Evolutionary conservation across 1,139 yeast species (phyloP), one percentile per base, ranked within the genome.

Genomic region (Scheffersomyces lignicola): DNA sequence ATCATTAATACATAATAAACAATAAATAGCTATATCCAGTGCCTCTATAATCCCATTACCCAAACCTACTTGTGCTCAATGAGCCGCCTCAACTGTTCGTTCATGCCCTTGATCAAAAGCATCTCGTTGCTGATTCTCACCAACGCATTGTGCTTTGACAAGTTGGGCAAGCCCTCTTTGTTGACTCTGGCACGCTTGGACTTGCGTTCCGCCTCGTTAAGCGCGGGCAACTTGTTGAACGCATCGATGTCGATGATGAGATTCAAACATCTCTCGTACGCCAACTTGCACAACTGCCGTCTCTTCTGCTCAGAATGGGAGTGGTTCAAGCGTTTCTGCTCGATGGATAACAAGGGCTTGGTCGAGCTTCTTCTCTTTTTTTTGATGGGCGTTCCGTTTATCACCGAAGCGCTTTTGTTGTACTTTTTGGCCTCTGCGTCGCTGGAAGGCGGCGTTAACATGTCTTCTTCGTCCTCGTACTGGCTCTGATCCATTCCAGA

Each of bases 281-380:
- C 80, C 23, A 65, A 61, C 56, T 84, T 85, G 53, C 90, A 86
- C 47, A 75, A 59, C 43, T 78, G 81, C 31, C 96, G 69, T 38
- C 96, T 72, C 49, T 78, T 76, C 58, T 86, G 88, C 56, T 87
- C 96, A 35, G 86, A 78, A 33, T 77, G 69, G 6, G 85, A 79
- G 55, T 87, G 96, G 50, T 83, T 83, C 36, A 70, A 55, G 37
- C 92, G 69, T 51, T 83, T 83, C 52, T 85, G 88, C 47, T 81
- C 83, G 34, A 77, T 73, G 0, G 83, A 58, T 17, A 84, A 65
- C 10, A 68, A 54, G n/a, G 69, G 80, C 58, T 66, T 76, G 45
- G 62, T 57, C 12, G 61, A 49, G 13, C 62, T 53, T 41, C 66
- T 56, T 41, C 56, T 57, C 32, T 64, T 54, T 45, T 60, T 64